These are phyloP conservation scores for Umbelopsis ramanniana DNA, from an alignment of 192 early-diverging fungal genomes.

Conservation along the genomic window DNA sequence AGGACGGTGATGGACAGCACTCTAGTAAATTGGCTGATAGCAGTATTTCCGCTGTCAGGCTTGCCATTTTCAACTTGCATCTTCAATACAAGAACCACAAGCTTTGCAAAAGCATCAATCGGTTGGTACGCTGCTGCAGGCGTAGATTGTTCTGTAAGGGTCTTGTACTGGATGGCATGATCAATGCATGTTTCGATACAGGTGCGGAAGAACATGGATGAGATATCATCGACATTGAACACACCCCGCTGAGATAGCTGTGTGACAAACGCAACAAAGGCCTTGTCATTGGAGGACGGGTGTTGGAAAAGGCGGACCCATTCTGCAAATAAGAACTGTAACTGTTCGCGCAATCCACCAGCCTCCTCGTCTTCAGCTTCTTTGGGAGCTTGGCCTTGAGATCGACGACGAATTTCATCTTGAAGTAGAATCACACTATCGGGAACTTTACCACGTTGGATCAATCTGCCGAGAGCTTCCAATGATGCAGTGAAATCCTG, in stretches of 20 bases:
- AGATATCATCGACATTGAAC: constrained; percentile 74
- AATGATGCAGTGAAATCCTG: constrained; percentile 73
- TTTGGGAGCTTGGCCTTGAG: constrained; percentile 35
- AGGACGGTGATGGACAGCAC: constrained; percentile 87
- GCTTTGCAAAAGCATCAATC: constrained; percentile 90
- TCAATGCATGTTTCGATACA: constrained; percentile 87
- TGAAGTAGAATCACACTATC: constrained; percentile 58
- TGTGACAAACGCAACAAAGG: constrained; percentile 64
- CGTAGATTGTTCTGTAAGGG: constrained; percentile 38
- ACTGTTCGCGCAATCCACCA: constrained; percentile 57
- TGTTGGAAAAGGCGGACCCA: constrained; percentile 82
- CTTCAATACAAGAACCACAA: constrained; percentile 83
- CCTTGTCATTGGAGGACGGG: constrained; percentile 73
- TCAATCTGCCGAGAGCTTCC: constrained; percentile 72
- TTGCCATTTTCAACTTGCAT: constrained; percentile 66
- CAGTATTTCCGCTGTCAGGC: constrained; percentile 51
- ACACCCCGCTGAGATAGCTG: constrained; percentile 48
- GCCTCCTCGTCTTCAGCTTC: constrained; percentile 52
- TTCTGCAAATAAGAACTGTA: constrained; percentile 73
- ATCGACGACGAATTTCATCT: constrained; percentile 58
- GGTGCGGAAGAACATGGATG: constrained; percentile 89
- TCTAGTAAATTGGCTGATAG: constrained; percentile 76
- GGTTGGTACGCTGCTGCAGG: constrained; percentile 71
- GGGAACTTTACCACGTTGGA: constrained; percentile 64
- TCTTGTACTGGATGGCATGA: constrained; percentile 67